Conservation (phyloP, 2,329 filamentous ascomycete genomes). For the Xylariaceae sp. region DNA sequence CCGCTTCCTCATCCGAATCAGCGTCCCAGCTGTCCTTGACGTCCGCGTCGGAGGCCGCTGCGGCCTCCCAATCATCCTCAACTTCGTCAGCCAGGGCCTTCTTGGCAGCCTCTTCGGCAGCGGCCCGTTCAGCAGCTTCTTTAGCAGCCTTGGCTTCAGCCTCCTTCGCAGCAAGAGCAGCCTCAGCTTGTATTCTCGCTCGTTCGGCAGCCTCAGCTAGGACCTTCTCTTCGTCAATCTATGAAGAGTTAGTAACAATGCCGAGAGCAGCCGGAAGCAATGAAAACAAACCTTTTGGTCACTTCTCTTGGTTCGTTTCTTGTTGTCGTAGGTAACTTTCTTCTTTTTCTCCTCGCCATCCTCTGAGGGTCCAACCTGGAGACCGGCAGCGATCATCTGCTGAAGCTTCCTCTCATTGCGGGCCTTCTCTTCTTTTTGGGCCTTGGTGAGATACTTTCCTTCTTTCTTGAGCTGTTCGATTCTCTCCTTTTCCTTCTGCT, state of each 20-base stretch:
- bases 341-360: conserved; percentile 62
- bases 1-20: conserved; percentile 68
- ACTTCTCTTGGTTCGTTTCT: conserved; percentile 62
- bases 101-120: conserved; percentile 48
- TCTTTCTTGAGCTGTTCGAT: conserved; percentile 84
- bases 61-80: conserved; percentile 84
- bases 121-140: conserved; percentile 53
- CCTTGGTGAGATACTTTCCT: conserved; percentile 80
- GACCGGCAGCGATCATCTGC: conserved; percentile 75
- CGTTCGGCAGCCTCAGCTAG: conserved; percentile 74
- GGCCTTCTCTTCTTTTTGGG: conserved; percentile 76
- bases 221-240: conserved; percentile 71
- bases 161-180: conserved; percentile 48
- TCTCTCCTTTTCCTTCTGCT: conserved; percentile 80
- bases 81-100: conserved; percentile 54
- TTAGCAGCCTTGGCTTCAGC: conserved; percentile 55
- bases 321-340: conserved; percentile 67
- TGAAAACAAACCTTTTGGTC: conserved; percentile 44
- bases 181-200: conserved; percentile 62
- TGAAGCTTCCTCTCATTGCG: conserved; percentile 73
- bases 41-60: conserved; percentile 68
- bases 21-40: conserved; percentile 96
- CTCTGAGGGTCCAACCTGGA: conserved; percentile 61
- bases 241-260: conserved; percentile 16
- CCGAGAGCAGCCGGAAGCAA: neutral